Percentiles rank a stretch among this genome's conserved stretches.
Conservation (phyloP, 108 stramenopile genomes). For the Bacterosira constricta region DNA sequence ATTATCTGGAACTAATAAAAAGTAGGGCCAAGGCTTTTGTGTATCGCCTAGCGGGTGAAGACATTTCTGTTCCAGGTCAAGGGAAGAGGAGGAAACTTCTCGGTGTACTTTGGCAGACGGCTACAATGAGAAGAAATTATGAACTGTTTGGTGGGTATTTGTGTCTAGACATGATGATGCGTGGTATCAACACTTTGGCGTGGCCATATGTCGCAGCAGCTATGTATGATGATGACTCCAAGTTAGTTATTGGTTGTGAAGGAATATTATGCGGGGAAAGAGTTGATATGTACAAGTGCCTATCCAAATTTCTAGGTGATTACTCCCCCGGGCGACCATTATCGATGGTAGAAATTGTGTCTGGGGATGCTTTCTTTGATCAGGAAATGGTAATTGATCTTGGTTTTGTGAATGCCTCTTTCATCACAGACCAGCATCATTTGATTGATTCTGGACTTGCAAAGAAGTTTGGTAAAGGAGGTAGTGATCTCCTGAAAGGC, state of each 20-base stretch:
- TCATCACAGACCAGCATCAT: not conserved
- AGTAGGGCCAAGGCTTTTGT: too few species aligned
- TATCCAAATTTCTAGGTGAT: constrained; percentile 2
- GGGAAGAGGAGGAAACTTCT: too few species aligned
- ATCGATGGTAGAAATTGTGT: not conserved
- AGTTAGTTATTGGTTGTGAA: constrained; percentile 13
- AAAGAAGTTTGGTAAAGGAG: constrained; percentile 4
- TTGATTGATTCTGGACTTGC: constrained; percentile 5
- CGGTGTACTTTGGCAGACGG: too few species aligned
- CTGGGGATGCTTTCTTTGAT: constrained; percentile 12
- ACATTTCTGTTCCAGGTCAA: too few species aligned
- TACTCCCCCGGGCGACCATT: constrained; percentile 2
- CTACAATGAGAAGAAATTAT: constrained; percentile 29
- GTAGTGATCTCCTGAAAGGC: not conserved
- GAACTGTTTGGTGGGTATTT: constrained; percentile 20
- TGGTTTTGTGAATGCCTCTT: constrained; percentile 5
- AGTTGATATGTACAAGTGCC: constrained; percentile 12
- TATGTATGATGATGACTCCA: constrained; percentile 17
- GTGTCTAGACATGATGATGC: constrained; percentile 22
- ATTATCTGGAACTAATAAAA: too few species aligned
- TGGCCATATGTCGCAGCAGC: constrained; percentile 14
- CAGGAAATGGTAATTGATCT: constrained; percentile 1
- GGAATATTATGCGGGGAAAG: constrained; percentile 27
- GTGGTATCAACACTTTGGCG: constrained; percentile 20
- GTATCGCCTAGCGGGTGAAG: too few species aligned